These are phyloP conservation scores for Tolypocladium ophioglossoides DNA, from an alignment of 2,329 filamentous ascomycete genomes.

Conservation along the genomic window DNA sequence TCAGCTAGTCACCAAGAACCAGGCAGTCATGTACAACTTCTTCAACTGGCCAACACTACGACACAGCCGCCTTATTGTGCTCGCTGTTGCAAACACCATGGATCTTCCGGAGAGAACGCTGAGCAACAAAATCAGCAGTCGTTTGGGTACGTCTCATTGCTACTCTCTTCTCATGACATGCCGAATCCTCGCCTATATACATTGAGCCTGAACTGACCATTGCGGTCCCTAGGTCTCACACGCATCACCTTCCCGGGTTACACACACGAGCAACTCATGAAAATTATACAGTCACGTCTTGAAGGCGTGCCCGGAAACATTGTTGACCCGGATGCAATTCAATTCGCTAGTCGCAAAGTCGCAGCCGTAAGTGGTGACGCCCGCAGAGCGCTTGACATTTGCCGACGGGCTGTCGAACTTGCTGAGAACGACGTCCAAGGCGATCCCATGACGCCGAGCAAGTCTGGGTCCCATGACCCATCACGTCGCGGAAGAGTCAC, in stretches of 20 bases:
- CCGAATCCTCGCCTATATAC: neutral
- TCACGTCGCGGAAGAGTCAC: slow-evolving; percentile 54
- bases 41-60: slow-evolving; percentile 96
- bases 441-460: slow-evolving; percentile 53
- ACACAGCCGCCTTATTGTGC: slow-evolving; percentile 86
- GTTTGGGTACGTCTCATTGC: slow-evolving; percentile 43
- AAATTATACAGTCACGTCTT: slow-evolving; percentile 90
- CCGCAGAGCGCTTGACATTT: slow-evolving; percentile 86
- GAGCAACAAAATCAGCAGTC: slow-evolving; percentile 96
- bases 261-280: slow-evolving; percentile 93
- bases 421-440: slow-evolving; percentile 60
- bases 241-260: slow-evolving; percentile 96
- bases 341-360: slow-evolving; percentile 94
- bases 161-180: neutral
- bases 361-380: slow-evolving; percentile 94
- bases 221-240: slow-evolving; percentile 50
- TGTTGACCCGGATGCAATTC: slow-evolving; percentile 85
- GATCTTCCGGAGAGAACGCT: slow-evolving; percentile 91
- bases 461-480: slow-evolving; percentile 21
- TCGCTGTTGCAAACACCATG: slow-evolving; percentile 98
- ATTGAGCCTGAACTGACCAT: neutral
- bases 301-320: slow-evolving; percentile 81
- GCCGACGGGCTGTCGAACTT: slow-evolving; percentile 86
- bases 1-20: slow-evolving; percentile 94
- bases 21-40: slow-evolving; percentile 99